These are phyloP conservation scores for Simplicillium aogashimaense DNA, from an alignment of 2,329 filamentous ascomycete species.

Conservation along the genomic window DNA sequence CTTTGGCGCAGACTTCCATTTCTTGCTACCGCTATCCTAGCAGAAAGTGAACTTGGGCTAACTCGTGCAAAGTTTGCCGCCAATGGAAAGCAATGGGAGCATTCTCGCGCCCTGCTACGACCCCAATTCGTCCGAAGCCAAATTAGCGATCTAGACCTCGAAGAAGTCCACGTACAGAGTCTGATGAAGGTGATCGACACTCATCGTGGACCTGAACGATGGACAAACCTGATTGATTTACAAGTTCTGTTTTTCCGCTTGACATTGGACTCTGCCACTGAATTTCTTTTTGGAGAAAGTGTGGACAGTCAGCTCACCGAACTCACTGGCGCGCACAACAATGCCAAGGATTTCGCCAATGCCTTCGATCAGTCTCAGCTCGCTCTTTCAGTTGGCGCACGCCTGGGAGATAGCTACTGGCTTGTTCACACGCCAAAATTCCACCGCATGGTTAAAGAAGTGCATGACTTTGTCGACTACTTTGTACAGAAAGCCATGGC, in stretches of 20 bases:
- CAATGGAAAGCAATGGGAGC: slow-evolving; percentile 24
- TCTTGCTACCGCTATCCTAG: too few relatives aligned
- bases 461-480: slow-evolving; percentile 58
- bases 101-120: slow-evolving; percentile 26
- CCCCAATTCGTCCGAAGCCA: slow-evolving; percentile 32
- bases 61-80: slow-evolving; percentile 18
- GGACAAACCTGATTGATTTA: slow-evolving; percentile 29
- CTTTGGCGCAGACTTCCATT: too few relatives aligned
- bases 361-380: slow-evolving; percentile 26
- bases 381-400: slow-evolving; percentile 42
- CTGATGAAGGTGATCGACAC: slow-evolving; percentile 15
- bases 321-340: background rate
- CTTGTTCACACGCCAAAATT: slow-evolving; percentile 46
- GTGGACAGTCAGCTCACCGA: slow-evolving; percentile 22
- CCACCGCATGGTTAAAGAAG: slow-evolving; percentile 48
- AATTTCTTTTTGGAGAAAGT: slow-evolving; percentile 54
- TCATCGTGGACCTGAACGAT: slow-evolving; percentile 19
- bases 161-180: slow-evolving; percentile 25
- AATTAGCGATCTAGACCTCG: slow-evolving; percentile 30
- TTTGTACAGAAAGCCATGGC: slow-evolving; percentile 51
- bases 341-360: slow-evolving; percentile 16
- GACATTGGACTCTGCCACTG: slow-evolving; percentile 36
- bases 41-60: too few relatives aligned
- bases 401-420: slow-evolving; percentile 32
- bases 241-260: slow-evolving; percentile 36